Evolutionary conservation across 2,329 filamentous ascomycete genomes (phyloP).

Genomic region (Botryosphaeria agaves): DNA sequence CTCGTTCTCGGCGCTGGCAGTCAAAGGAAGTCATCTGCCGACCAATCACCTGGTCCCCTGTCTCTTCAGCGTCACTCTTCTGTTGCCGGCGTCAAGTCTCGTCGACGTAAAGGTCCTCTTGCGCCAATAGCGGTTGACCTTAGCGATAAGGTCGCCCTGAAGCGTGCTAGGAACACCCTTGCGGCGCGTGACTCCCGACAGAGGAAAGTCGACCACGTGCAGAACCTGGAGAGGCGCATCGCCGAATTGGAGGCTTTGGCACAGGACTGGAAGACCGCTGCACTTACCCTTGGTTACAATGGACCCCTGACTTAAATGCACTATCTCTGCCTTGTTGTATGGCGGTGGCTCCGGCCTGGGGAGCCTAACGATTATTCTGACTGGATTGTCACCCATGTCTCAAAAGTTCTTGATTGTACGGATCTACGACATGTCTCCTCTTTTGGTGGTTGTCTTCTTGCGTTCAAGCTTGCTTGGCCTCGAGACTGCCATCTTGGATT

Average conservation of each 20-base stretch:
- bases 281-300: constrained; percentile 6
- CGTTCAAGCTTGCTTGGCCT: constrained; percentile 5
- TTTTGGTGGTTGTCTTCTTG: constrained; percentile 3
- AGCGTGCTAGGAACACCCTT: constrained; percentile 85
- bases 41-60: constrained; percentile 21
- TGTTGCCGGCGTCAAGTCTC: constrained; percentile 49
- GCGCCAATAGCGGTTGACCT: constrained; percentile 65
- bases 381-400: not conserved
- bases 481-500: no score
- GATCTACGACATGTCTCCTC: no score
- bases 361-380: not conserved
- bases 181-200: constrained; percentile 86
- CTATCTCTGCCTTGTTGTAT: not conserved
- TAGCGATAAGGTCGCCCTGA: constrained; percentile 60
- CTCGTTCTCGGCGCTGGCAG: constrained; percentile 19
- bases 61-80: constrained; percentile 38
- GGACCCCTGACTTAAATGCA: not conserved
- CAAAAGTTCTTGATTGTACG: constrained; percentile 7
- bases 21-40: constrained; percentile 17
- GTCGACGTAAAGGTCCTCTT: constrained; percentile 65
- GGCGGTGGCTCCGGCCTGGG: not conserved
- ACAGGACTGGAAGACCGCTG: constrained; percentile 18
- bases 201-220: constrained; percentile 62
- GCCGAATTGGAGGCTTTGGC: constrained; percentile 43
- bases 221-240: constrained; percentile 58